Percentiles rank a stretch among this genome's conserved stretches.
Evolutionary conservation across 148 eudicot genomes (phyloP).

Genomic region (Nepenthes gracilis): DNA sequence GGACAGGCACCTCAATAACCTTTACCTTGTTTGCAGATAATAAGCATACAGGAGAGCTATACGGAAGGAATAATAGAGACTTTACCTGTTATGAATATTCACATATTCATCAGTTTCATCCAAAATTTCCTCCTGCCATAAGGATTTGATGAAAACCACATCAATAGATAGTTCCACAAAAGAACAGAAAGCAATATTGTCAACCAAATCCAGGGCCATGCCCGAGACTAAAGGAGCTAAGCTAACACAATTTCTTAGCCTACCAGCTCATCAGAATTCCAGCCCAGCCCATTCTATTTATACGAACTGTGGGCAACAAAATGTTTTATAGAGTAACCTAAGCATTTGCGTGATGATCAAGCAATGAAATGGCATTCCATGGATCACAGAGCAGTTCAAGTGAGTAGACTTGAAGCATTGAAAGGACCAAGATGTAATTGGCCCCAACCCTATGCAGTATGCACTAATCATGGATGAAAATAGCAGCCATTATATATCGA

Average conservation of each 20-base stretch:
- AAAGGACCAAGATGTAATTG: neutral
- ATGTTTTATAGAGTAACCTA: no score
- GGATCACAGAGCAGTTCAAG: neutral
- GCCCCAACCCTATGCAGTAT: no score
- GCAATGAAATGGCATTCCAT: no score
- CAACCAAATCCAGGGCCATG: neutral
- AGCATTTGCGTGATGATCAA: no score
- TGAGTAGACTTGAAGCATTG: neutral
- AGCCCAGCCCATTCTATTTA: no score
- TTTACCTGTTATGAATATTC: constrained; percentile 86
- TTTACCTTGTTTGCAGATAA: no score
- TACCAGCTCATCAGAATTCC: no score
- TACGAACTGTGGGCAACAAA: no score
- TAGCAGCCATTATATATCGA: no score
- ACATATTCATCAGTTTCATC: constrained; percentile 98
- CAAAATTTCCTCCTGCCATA: constrained; percentile 82
- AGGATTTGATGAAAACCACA: constrained; percentile 4
- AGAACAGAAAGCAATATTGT: neutral
- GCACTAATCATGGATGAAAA: no score
- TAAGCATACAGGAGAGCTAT: neutral
- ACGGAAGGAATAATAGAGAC: neutral
- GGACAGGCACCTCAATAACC: no score
- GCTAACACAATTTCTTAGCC: no score
- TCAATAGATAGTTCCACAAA: constrained; percentile 1
- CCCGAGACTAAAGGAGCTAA: neutral